Conservation (phyloP, 2,329 filamentous ascomycete species). For the Hysterium pulicare region DNA sequence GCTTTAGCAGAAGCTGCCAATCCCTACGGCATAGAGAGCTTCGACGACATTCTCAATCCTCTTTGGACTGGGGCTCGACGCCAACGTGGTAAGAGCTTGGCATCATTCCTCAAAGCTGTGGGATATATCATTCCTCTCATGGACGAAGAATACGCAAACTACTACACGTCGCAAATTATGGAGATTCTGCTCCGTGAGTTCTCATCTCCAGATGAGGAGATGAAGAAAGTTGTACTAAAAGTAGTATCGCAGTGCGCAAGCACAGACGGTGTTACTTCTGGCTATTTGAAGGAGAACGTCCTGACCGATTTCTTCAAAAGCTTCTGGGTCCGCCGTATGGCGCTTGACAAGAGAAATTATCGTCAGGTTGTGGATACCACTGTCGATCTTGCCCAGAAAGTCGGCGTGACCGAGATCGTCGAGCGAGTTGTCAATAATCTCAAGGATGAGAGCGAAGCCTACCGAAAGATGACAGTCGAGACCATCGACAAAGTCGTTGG, state of each 20-base stretch:
- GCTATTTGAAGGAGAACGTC: conserved; percentile 92
- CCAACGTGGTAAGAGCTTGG: conserved; percentile 92
- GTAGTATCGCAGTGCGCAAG: conserved; percentile 94
- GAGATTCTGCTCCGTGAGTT: conserved; percentile 96
- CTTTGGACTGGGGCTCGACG: conserved; percentile 95
- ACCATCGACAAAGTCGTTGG: conserved; percentile 96
- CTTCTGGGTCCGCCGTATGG: conserved; percentile 98
- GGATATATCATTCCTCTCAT: conserved; percentile 98
- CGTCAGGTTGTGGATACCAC: conserved; percentile 97
- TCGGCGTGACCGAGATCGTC: conserved; percentile 93
- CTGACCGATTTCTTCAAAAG: conserved; percentile 97
- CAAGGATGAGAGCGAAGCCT: conserved; percentile 96
- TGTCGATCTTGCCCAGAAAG: conserved; percentile 93
- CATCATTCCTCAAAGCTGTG: conserved; percentile 94
- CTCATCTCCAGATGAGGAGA: conserved; percentile 94
- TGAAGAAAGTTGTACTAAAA: conserved; percentile 99
- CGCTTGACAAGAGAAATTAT: conserved; percentile 95
- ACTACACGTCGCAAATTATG: conserved; percentile 98
- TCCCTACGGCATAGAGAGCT: conserved; percentile 98
- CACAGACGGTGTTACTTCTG: conserved; percentile 90
- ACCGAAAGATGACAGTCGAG: conserved; percentile 98
- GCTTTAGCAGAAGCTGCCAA: conserved; percentile 94
- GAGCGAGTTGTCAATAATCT: conserved; percentile 91
- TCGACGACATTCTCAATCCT: conserved; percentile 95
- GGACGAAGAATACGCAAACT: conserved; percentile 99